Evolutionary conservation across 2,329 filamentous ascomycete species (phyloP).

Genomic region (Exophiala alcalophila): DNA sequence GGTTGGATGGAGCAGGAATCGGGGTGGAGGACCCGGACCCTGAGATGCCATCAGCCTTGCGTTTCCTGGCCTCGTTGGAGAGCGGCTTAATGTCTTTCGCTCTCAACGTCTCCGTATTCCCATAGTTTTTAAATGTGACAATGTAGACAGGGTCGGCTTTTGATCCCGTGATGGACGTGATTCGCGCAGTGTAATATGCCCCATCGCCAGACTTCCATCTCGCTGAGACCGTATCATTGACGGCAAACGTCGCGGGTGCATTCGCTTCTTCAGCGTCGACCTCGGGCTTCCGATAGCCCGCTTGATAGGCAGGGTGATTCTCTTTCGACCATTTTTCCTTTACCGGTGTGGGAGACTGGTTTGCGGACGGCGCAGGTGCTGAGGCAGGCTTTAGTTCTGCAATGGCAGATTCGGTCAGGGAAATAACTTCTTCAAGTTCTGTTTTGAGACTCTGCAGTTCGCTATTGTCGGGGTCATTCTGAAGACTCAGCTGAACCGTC

Average conservation of each 20-base stretch:
- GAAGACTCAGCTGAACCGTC: constrained; percentile 70
- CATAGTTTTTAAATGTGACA: constrained; percentile 90
- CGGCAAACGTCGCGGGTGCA: constrained; percentile 62
- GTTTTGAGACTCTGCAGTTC: constrained; percentile 74
- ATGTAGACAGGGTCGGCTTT: constrained; percentile 88
- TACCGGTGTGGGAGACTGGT: constrained; percentile 51
- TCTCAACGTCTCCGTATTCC: constrained; percentile 73
- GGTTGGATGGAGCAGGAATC: constrained; percentile 42
- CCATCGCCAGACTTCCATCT: constrained; percentile 90
- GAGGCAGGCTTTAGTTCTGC: constrained; percentile 68
- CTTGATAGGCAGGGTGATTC: constrained; percentile 73
- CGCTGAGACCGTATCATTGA: constrained; percentile 86
- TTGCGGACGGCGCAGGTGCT: constrained; percentile 39
- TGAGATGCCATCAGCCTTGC: constrained; percentile 78
- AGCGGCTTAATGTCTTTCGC: constrained; percentile 81
- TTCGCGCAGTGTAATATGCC: constrained; percentile 84
- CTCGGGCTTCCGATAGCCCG: constrained; percentile 57
- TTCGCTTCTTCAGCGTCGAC: constrained; percentile 41
- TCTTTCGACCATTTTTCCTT: constrained; percentile 76
- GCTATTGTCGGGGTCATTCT: constrained; percentile 74
- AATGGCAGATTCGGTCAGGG: constrained; percentile 74
- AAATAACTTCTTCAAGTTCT: constrained; percentile 79
- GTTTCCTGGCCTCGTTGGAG: constrained; percentile 67
- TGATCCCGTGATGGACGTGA: constrained; percentile 90
- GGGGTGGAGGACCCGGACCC: constrained; percentile 49